A percentile compares a stretch with the other conserved stretches of the same genome.
Conservation (phyloP, 106 monocot genomes). For the Agapanthus africanus region DNA sequence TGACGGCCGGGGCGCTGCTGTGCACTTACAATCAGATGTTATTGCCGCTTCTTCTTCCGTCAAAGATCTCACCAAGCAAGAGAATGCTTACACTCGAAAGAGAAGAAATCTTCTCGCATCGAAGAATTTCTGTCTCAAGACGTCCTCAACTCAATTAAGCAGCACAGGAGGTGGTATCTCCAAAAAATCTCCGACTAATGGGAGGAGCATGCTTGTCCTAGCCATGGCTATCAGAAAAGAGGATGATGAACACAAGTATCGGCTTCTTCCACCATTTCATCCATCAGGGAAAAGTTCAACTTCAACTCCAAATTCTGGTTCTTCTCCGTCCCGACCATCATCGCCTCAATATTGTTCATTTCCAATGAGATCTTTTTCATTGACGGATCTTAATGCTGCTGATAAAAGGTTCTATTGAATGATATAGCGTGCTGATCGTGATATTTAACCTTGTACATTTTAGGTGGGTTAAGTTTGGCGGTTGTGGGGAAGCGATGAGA, state of each 20-base stretch:
- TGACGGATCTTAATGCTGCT: slow-evolving; percentile 33
- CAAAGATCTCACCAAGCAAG: slow-evolving; percentile 54
- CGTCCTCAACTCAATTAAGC: no score
- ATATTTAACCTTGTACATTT: no score
- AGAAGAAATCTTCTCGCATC: slow-evolving; percentile 48
- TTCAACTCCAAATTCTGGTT: no score
- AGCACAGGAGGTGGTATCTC: no score
- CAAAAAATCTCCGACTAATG: slow-evolving; percentile 21
- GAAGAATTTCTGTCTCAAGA: slow-evolving; percentile 22
- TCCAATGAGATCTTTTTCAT: slow-evolving; percentile 36
- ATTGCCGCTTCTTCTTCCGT: no score
- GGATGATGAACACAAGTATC: not conserved
- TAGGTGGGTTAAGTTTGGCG: no score
- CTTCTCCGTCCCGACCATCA: not conserved
- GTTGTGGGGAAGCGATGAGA: no score
- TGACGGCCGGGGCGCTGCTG: no score
- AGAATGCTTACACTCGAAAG: slow-evolving; percentile 50
- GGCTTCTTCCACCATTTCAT: slow-evolving; percentile 29
- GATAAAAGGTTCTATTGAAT: no score
- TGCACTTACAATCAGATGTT: no score
- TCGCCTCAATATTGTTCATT: slow-evolving; percentile 19
- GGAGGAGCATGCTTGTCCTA: slow-evolving; percentile 6
- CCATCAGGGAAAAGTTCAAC: slow-evolving; percentile 8
- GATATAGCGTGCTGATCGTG: no score
- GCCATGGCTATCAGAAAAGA: no score